Base-by-base conservation (phyloP, 805 yeast genomes). In the Candida stauntonica region DNA sequence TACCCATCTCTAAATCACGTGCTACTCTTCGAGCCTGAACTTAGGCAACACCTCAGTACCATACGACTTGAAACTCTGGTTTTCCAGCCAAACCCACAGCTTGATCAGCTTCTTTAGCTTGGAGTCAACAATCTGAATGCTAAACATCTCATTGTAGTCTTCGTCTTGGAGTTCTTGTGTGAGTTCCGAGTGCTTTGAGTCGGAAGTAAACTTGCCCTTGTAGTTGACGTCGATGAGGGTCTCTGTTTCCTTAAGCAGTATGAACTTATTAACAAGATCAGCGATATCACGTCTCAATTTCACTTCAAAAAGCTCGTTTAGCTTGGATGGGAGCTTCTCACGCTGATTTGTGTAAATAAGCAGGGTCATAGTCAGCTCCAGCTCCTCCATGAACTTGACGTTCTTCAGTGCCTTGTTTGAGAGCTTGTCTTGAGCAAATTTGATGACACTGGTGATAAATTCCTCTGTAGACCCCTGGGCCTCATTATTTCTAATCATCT, bases 331-430 rank as follows among this genome's bases (percentile, higher is more conserved):
- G 24, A 81, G 54, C 37, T 43, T 30, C 29, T 55, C 51, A 12
- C 41, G 36, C 19, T 43, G 55, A 16, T 56, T 55, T 1, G 76
- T 71, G 45, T 71, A 72, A 27, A 77, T 76, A 26, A 88, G 62
- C 43, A 88, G 66, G 17, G 95, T 86, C 93, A 88, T 85, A 3
- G 94, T 79, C 31, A 80, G 66, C 55, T 89, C 96, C 44, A 88
- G 62, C 47, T 86, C 91, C 38, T 75, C 73, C 60, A 87, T 68
- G 43, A 82, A 76, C 40, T 66, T 66, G 46, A 65, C 65, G 33
- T 79, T 79, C 35, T 73, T 70, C 3, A 82, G 68, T 1, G 80
- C 82, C 42, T 81, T 76, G 45, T 68, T 67, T 5, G 86, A 75
- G 45, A 85, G 58, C 51, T 79, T 79, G 16, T 70, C 73, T 43